Conservation (phyloP, 495 filamentous ascomycete species). For the Hyaloscypha hepaticicola region DNA sequence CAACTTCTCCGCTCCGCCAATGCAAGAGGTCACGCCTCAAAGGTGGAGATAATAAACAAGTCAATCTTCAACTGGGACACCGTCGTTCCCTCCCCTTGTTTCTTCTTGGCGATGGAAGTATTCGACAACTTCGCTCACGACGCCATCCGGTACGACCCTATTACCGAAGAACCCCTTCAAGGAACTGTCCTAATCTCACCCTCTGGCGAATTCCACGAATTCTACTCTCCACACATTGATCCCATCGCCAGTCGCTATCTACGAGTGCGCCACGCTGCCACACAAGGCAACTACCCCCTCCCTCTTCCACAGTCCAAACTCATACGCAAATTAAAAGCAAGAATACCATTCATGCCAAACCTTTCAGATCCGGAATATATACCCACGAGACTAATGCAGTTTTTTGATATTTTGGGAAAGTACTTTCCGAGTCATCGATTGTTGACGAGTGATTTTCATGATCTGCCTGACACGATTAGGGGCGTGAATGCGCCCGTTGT, state of each 20-base stretch:
- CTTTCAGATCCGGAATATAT: constrained; percentile 85
- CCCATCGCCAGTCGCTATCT: constrained; percentile 82
- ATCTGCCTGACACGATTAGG: constrained; percentile 73
- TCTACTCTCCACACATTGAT: constrained; percentile 77
- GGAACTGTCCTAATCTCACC: constrained; percentile 81
- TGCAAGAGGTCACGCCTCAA: constrained; percentile 70
- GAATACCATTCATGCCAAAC: constrained; percentile 69
- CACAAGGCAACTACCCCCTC: constrained; percentile 44
- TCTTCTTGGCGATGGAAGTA: constrained; percentile 97
- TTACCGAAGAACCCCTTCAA: constrained; percentile 76
- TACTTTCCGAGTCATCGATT: constrained; percentile 89
- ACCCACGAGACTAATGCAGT: constrained; percentile 90
- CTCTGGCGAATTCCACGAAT: constrained; percentile 90
- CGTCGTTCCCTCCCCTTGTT: constrained; percentile 86
- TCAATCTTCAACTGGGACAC: constrained; percentile 93
- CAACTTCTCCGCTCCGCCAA: constrained; percentile 64
- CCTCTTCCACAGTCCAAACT: constrained; percentile 54
- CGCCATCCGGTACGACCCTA: constrained; percentile 78
- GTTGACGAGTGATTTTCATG: constrained; percentile 87
- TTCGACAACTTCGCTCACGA: constrained; percentile 99
- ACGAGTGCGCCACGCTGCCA: constrained; percentile 66
- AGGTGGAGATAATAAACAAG: constrained; percentile 90
- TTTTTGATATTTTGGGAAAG: constrained; percentile 83
- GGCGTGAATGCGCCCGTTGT: constrained; percentile 93
- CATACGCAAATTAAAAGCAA: constrained; percentile 55